A percentile compares a stretch with the other conserved stretches of the same genome.
phyloP scores from a whole-genome alignment of 169 alveolate genomes.

The Plasmodium chabaudi region DNA sequence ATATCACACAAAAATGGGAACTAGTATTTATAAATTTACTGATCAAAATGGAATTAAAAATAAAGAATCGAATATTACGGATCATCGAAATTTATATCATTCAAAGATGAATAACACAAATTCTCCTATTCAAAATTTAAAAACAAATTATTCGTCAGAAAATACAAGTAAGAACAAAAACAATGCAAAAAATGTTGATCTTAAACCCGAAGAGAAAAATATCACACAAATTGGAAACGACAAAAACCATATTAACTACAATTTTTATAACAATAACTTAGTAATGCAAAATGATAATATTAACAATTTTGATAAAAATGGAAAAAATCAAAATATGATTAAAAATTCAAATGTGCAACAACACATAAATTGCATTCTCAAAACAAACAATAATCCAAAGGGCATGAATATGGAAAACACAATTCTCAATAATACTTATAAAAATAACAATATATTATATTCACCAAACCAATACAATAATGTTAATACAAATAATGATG shows the following conservation, averaged over 20 bases:
- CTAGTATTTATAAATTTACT: constrained; percentile 62
- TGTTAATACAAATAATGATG: not conserved
- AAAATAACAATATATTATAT: not conserved
- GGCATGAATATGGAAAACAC: not conserved
- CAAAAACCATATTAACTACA: constrained; percentile 7
- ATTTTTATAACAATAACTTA: constrained; percentile 28
- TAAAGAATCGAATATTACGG: not conserved
- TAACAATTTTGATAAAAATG: constrained; percentile 27
- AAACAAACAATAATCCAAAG: constrained; percentile 24
- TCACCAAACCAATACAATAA: not conserved
- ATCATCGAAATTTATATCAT: not conserved
- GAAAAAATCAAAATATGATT: constrained; percentile 22
- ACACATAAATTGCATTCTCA: constrained; percentile 43
- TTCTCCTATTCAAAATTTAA: not conserved
- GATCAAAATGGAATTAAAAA: constrained; percentile 18
- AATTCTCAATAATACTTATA: not conserved
- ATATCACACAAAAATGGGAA: constrained; percentile 32
- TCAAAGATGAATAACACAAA: not conserved
- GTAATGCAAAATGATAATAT: constrained; percentile 28
- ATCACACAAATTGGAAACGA: constrained; percentile 4
- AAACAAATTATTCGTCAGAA: no score
- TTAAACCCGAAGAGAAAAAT: not conserved
- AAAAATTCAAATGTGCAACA: constrained; percentile 30
- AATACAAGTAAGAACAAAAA: no score
- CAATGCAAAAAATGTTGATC: no score